Conservation (phyloP, 179 eudicot species). For the Corrigiola litoralis region DNA sequence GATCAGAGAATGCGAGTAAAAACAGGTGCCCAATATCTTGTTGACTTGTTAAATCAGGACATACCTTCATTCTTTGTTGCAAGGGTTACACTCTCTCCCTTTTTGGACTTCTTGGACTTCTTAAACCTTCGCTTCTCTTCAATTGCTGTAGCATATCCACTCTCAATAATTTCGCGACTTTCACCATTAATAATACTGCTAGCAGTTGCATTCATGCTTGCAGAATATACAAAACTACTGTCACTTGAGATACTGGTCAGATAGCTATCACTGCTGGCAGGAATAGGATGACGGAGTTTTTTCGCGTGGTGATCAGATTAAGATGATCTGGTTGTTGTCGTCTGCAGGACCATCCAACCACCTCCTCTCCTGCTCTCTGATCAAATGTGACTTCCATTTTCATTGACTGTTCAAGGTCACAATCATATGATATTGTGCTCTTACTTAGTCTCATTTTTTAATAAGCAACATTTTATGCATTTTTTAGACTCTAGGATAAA, state of each 20-base stretch:
- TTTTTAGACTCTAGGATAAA: too few species aligned
- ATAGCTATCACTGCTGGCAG: constrained; percentile 11
- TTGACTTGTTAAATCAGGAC: neutral
- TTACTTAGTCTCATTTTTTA: neutral
- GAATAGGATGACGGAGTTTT: neutral
- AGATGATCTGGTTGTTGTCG: neutral
- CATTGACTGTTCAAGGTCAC: too few species aligned
- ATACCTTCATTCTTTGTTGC: constrained; percentile 7
- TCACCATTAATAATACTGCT: constrained; percentile 8
- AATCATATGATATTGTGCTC: neutral
- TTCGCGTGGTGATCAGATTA: neutral
- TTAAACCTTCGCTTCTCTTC: neutral
- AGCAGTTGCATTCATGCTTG: neutral
- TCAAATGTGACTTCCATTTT: constrained; percentile 9
- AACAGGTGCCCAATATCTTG: neutral
- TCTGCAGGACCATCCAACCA: neutral
- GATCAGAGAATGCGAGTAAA: neutral
- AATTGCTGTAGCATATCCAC: neutral
- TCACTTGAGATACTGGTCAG: constrained; percentile 9
- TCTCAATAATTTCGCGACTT: constrained; percentile 1
- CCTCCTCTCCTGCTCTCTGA: neutral
- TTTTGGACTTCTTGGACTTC: neutral
- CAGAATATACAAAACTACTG: constrained; percentile 4
- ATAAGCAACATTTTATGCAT: too few species aligned
- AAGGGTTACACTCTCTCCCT: neutral